phyloP scores from a whole-genome alignment of 805 yeast genomes.

The Ogataea haglerorum region DNA sequence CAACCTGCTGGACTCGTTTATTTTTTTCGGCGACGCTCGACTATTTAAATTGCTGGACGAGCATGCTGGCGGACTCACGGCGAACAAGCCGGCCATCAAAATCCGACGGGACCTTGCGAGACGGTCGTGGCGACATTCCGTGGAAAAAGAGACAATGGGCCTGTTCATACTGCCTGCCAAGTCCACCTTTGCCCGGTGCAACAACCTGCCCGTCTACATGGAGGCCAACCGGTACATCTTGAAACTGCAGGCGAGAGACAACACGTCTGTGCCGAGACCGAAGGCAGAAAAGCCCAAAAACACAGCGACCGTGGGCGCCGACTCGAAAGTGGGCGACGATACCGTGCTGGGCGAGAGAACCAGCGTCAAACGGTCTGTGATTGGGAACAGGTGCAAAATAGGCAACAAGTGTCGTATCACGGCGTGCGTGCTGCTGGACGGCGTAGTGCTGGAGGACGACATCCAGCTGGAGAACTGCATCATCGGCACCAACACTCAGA shows the following conservation, averaged over 20 bases:
- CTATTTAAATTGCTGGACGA: conserved; percentile 49
- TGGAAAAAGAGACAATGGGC: conserved; percentile 56
- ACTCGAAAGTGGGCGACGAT: conserved; percentile 69
- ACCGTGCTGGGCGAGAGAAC: conserved; percentile 78
- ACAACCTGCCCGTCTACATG: conserved; percentile 75
- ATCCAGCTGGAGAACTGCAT: conserved; percentile 80
- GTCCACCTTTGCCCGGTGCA: conserved; percentile 70
- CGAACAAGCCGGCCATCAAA: conserved; percentile 54
- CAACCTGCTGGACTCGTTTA: conserved; percentile 67
- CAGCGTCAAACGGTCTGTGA: conserved; percentile 78
- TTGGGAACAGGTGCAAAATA: conserved; percentile 69
- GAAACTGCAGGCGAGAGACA: conserved; percentile 53
- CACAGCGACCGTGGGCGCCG: conserved; percentile 81
- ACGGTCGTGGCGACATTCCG: conserved; percentile 83
- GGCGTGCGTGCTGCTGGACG: conserved; percentile 76
- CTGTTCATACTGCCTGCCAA: conserved; percentile 68
- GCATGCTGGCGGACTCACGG: conserved; percentile 26
- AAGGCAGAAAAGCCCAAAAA: conserved; percentile 38
- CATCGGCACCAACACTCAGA: conserved; percentile 64
- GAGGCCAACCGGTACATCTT: conserved; percentile 84
- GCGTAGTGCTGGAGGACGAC: conserved; percentile 75
- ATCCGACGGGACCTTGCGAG: conserved; percentile 84
- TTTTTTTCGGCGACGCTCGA: conserved; percentile 58
- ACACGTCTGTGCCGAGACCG: conserved; percentile 22
- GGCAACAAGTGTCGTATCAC: conserved; percentile 87